Conservation (phyloP, 2,329 filamentous ascomycete species). For the Mollisiaceae sp. region DNA sequence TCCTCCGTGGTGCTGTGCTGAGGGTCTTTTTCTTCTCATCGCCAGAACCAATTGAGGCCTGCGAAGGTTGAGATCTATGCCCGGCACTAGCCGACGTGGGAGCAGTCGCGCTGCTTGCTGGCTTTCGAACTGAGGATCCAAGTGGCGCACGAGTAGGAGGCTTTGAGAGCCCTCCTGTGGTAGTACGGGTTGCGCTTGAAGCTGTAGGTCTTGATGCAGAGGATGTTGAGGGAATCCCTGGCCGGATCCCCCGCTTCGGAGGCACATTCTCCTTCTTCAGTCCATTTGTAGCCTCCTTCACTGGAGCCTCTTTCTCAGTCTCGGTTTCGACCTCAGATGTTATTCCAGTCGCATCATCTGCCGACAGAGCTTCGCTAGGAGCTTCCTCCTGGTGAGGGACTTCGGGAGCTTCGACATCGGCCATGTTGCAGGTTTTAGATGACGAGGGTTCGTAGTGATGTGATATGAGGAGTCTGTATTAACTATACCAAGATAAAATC, state of each 20-base stretch:
- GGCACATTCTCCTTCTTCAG: constrained; percentile 42
- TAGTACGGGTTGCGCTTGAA: constrained; percentile 37
- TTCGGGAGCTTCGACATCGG: constrained; percentile 37
- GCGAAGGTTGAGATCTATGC: constrained; percentile 32
- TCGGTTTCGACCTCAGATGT: constrained; percentile 39
- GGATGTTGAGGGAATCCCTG: constrained; percentile 34
- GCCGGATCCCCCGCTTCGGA: constrained; percentile 39
- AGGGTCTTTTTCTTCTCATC: constrained; percentile 43
- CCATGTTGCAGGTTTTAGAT: constrained; percentile 35
- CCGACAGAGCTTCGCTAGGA: constrained; percentile 32
- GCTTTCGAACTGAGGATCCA: constrained; percentile 38
- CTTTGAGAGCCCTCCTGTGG: constrained; percentile 42
- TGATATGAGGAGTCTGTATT: constrained; percentile 7
- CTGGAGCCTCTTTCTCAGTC: constrained; percentile 36
- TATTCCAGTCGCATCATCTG: constrained; percentile 36
- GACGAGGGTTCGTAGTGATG: background rate
- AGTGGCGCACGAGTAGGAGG: constrained; percentile 41
- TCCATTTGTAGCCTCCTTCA: constrained; percentile 36
- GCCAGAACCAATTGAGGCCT: constrained; percentile 39
- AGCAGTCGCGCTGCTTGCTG: constrained; percentile 39
- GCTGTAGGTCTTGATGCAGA: constrained; percentile 37
- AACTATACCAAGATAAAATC: constrained; percentile 19
- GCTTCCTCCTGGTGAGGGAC: constrained; percentile 32
- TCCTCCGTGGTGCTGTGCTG: constrained; percentile 36
- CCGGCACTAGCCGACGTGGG: constrained; percentile 38